These are phyloP conservation scores for Beauveria brongniartii DNA, from an alignment of 2,329 filamentous ascomycete species.

Conservation along the genomic window DNA sequence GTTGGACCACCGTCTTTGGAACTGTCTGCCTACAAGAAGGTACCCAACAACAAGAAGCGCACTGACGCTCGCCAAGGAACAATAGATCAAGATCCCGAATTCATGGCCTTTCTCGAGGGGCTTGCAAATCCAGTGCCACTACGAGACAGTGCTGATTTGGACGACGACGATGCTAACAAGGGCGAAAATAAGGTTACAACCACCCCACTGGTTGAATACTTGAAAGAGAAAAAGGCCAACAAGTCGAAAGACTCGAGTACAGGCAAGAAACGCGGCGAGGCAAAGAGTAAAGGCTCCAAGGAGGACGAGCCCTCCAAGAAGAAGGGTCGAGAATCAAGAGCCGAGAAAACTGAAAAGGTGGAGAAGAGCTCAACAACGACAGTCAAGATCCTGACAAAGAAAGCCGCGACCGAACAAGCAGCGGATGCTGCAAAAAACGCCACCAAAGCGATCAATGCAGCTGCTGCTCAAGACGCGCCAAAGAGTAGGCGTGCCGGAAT, in stretches of 20 bases:
- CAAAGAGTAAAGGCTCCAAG: constrained; percentile 42
- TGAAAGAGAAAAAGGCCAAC: constrained; percentile 86
- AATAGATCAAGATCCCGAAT: constrained; percentile 94
- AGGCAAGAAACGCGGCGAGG: constrained; percentile 34
- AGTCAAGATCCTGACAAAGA: constrained; percentile 56
- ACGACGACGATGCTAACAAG: constrained; percentile 38
- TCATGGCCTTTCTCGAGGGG: constrained; percentile 83
- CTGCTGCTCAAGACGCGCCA: constrained; percentile 28
- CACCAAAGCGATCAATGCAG: constrained; percentile 25
- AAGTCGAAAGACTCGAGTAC: constrained; percentile 52
- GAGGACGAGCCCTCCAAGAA: constrained; percentile 50
- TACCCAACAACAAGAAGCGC: constrained; percentile 65
- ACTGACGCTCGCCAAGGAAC: constrained; percentile 83
- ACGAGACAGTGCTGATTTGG: constrained; percentile 36
- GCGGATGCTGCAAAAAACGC: constrained; percentile 38
- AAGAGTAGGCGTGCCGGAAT: constrained; percentile 55
- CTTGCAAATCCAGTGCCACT: constrained; percentile 60
- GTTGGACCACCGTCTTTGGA: constrained; percentile 74
- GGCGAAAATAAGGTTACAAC: constrained; percentile 57
- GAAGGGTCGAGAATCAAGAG: constrained; percentile 54
- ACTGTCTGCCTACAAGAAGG: constrained; percentile 75
- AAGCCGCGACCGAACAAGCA: constrained; percentile 41
- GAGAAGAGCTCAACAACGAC: constrained; percentile 39
- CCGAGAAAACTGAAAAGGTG: neutral
- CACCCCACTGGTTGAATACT: constrained; percentile 82